Evolutionary conservation across 257 asterid genomes (phyloP).

Genomic region (Echites panduratus): DNA sequence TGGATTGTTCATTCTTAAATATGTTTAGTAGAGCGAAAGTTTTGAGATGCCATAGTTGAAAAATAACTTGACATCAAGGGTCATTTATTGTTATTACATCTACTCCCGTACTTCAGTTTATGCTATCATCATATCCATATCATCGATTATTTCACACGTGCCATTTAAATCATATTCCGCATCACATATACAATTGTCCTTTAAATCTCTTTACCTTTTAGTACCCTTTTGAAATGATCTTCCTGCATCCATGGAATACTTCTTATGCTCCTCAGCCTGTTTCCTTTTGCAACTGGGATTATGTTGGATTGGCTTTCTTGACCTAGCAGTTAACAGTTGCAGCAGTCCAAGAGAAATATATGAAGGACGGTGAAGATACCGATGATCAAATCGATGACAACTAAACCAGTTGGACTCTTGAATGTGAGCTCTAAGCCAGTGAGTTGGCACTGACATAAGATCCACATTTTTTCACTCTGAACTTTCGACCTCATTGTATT

Average conservation of each 20-base stretch:
- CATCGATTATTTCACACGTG: neutral
- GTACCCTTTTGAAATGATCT: neutral
- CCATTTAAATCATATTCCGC: neutral
- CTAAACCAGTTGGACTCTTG: neutral
- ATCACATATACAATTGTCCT: neutral
- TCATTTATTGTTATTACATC: neutral
- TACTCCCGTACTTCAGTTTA: neutral
- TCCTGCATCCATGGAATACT: neutral
- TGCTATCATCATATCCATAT: neutral
- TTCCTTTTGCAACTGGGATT: neutral
- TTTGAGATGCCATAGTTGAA: neutral
- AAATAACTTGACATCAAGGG: neutral
- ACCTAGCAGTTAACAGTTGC: constrained; percentile 73
- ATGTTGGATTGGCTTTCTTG: constrained; percentile 33
- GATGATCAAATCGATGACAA: constrained; percentile 17
- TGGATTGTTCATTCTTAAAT: neutral
- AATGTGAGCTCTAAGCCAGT: neutral
- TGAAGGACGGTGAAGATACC: constrained; percentile 59
- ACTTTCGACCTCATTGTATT: neutral
- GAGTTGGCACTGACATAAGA: neutral
- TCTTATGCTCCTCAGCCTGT: neutral
- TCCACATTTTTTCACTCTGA: neutral
- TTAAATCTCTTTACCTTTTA: neutral
- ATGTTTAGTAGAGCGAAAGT: neutral
- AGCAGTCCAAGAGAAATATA: constrained; percentile 97